phyloP scores from a whole-genome alignment of 495 filamentous ascomycete genomes.

The Penicillium ochrochloron region DNA sequence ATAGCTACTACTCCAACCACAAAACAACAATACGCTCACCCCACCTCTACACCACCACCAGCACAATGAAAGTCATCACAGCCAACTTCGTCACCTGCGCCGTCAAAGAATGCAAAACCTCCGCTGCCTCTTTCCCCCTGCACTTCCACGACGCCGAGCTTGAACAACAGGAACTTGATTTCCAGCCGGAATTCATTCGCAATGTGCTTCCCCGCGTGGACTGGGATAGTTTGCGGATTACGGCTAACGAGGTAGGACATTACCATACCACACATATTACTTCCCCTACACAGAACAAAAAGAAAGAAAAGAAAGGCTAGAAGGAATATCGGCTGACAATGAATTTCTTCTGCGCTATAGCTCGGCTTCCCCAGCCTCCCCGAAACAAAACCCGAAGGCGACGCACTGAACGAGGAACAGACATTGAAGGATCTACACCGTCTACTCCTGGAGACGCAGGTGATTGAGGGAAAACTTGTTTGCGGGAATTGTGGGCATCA shows the following conservation, averaged over 20 bases:
- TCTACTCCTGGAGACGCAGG: constrained; percentile 86
- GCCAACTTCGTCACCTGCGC: constrained; percentile 98
- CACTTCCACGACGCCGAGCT: constrained; percentile 92
- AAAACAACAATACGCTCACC: neutral
- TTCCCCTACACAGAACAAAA: neutral
- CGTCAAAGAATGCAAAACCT: constrained; percentile 87
- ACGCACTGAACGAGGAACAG: constrained; percentile 63
- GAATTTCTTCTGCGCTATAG: constrained; percentile 42
- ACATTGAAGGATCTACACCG: constrained; percentile 76
- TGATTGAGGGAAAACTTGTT: constrained; percentile 82
- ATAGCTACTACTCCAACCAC: neutral
- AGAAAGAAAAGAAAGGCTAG: neutral
- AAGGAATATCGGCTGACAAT: constrained; percentile 9
- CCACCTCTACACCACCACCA: neutral
- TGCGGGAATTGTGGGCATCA: constrained; percentile 92
- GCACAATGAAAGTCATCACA: constrained; percentile 92
- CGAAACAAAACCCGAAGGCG: constrained; percentile 62
- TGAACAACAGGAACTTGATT: constrained; percentile 75
- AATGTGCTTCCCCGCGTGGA: constrained; percentile 88
- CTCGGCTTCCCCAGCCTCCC: constrained; percentile 84
- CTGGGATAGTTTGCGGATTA: constrained; percentile 76
- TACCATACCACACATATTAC: neutral
- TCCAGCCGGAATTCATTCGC: constrained; percentile 75
- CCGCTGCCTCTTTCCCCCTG: constrained; percentile 77
- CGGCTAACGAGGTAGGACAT: constrained; percentile 74